Percentiles rank a stretch among this genome's conserved stretches.
Conservation (phyloP, 257 asterid genomes). For the Fraxinus quadrangulata region DNA sequence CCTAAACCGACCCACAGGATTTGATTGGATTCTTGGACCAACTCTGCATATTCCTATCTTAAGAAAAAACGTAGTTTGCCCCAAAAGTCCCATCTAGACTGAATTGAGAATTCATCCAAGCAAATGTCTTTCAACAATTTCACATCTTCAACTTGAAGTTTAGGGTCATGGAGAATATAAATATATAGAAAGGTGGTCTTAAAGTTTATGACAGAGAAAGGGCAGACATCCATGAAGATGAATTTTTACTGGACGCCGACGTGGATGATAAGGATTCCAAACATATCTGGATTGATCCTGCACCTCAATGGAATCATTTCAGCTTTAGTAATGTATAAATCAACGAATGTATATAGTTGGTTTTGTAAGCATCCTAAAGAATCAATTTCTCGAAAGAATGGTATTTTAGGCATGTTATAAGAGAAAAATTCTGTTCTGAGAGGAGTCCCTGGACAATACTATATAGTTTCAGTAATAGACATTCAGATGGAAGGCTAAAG, state of each 20-base stretch:
- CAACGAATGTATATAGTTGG: background rate
- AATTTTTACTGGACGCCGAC: constrained; percentile 30
- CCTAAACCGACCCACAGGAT: background rate
- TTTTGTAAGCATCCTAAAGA: background rate
- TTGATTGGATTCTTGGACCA: background rate
- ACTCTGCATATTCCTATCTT: background rate
- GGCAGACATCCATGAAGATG: constrained; percentile 32
- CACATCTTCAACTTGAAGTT: constrained; percentile 37
- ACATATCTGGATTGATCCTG: constrained; percentile 27
- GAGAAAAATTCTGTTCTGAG: background rate
- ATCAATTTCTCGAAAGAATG: background rate
- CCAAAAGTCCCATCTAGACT: background rate
- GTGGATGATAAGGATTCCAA: constrained; percentile 61
- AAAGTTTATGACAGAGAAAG: constrained; percentile 36
- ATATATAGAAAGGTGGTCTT: constrained; percentile 15
- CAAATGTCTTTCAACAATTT: constrained; percentile 16
- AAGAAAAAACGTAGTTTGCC: background rate
- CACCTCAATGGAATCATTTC: constrained; percentile 22
- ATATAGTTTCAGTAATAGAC: no score
- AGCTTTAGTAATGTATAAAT: background rate
- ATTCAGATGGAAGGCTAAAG: no score
- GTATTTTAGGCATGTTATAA: background rate
- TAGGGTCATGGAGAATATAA: constrained; percentile 17
- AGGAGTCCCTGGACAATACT: no score
- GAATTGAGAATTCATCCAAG: constrained; percentile 31